phyloP scores from a whole-genome alignment of 257 asterid species.

The Fraxinus cuspidata region DNA sequence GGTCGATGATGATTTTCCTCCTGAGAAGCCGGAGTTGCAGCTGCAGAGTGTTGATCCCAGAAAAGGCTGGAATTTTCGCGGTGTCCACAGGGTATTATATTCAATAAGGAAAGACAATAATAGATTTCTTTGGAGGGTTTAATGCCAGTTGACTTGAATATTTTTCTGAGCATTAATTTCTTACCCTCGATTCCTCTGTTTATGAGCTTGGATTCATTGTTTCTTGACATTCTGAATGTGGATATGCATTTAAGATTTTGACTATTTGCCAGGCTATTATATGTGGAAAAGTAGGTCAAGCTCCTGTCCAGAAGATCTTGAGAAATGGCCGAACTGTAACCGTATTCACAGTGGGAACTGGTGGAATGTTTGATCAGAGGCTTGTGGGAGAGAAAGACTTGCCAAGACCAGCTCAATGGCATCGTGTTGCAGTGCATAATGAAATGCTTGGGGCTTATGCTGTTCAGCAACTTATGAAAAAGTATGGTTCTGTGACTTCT shows the following conservation, averaged over 20 bases:
- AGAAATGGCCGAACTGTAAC: slow-evolving; percentile 86
- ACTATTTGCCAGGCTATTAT: slow-evolving; percentile 62
- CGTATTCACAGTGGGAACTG: slow-evolving; percentile 88
- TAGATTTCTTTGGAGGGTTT: neutral
- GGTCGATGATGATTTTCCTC: slow-evolving; percentile 57
- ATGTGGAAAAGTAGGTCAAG: slow-evolving; percentile 90
- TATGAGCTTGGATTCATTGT: neutral
- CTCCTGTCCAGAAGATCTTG: slow-evolving; percentile 91
- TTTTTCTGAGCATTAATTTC: neutral
- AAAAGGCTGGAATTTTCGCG: slow-evolving; percentile 92
- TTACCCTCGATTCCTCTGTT: neutral
- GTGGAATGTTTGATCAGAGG: slow-evolving; percentile 96
- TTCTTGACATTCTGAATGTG: neutral
- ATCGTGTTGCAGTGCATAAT: slow-evolving; percentile 93
- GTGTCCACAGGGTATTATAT: slow-evolving; percentile 78
- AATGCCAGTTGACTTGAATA: neutral
- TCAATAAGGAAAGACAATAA: neutral
- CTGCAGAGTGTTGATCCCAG: slow-evolving; percentile 85
- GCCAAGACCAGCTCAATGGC: slow-evolving; percentile 96
- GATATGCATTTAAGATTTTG: neutral
- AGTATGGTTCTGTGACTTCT: slow-evolving; percentile 43
- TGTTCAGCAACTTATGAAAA: slow-evolving; percentile 81
- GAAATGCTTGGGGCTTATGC: slow-evolving; percentile 82
- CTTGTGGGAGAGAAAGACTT: slow-evolving; percentile 46
- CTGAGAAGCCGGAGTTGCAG: slow-evolving; percentile 62